These are phyloP conservation scores for Auricularia auricula-judae DNA, from an alignment of 768 basidiomycete genomes.

Conservation along the genomic window DNA sequence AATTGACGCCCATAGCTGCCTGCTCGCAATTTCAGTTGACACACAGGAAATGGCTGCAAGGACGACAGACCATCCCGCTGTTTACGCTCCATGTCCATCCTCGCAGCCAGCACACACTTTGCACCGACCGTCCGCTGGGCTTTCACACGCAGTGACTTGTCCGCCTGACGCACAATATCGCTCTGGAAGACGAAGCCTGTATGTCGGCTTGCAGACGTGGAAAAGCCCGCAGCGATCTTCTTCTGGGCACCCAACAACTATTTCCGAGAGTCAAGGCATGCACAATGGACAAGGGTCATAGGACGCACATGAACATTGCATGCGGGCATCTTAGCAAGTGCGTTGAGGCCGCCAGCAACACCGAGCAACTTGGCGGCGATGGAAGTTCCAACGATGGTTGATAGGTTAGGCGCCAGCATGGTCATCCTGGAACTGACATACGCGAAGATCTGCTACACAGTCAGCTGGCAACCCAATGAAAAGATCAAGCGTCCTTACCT, in stretches of 20 bases:
- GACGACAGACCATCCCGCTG: constrained; percentile 58
- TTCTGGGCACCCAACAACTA: constrained; percentile 90
- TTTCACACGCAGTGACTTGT: constrained; percentile 82
- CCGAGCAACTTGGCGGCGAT: constrained; percentile 97
- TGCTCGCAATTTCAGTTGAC: constrained; percentile 15
- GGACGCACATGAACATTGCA: constrained; percentile 84
- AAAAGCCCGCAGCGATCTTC: constrained; percentile 89
- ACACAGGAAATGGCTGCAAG: not conserved
- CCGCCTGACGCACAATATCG: constrained; percentile 74
- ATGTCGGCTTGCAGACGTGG: constrained; percentile 77
- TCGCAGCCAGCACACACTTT: constrained; percentile 78
- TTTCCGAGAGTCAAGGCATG: not conserved
- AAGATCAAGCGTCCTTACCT: constrained; percentile 30
- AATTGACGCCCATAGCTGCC: constrained; percentile 73
- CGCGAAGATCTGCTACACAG: constrained; percentile 68
- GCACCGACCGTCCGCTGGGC: constrained; percentile 90
- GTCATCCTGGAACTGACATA: constrained; percentile 99
- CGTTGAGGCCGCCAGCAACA: constrained; percentile 86
- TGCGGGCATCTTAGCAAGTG: constrained; percentile 86
- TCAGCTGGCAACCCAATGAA: not conserved
- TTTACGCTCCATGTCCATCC: constrained; percentile 87
- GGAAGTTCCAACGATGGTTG: constrained; percentile 95
- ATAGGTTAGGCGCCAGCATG: constrained; percentile 94
- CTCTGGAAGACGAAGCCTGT: constrained; percentile 97
- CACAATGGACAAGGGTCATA: not conserved